Percentiles rank a stretch among this genome's conserved stretches.
Conservation (phyloP, 441 rosid genomes). For the Eutrema salsugineum region DNA sequence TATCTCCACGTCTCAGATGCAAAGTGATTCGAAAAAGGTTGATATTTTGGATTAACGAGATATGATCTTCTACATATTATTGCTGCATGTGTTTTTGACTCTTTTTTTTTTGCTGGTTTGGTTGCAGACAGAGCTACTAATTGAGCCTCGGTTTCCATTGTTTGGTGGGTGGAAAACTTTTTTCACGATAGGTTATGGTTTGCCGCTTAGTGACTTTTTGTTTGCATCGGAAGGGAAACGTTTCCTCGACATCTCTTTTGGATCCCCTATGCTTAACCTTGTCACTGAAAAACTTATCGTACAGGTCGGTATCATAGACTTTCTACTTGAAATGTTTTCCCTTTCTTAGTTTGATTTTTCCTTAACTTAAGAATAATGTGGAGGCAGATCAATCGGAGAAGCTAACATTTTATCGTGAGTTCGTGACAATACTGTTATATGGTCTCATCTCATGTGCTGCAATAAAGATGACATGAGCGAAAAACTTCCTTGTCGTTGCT, state of each 20-base stretch:
- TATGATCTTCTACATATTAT: not conserved
- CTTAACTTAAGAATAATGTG: not conserved
- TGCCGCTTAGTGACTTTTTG: slow-evolving; percentile 82
- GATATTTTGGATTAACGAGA: not conserved
- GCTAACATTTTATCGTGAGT: not conserved
- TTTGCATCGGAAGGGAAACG: slow-evolving; percentile 75
- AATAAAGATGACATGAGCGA: not conserved
- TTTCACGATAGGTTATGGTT: slow-evolving; percentile 90
- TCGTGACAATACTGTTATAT: too few relatives aligned
- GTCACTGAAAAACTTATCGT: slow-evolving; percentile 69
- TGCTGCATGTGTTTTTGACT: slow-evolving; percentile 28
- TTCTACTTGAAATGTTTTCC: not conserved
- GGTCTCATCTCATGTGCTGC: not conserved
- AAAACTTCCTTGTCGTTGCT: not conserved
- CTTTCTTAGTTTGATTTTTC: not conserved
- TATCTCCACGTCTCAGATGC: slow-evolving; percentile 84
- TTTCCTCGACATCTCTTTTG: slow-evolving; percentile 68
- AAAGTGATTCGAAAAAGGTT: slow-evolving; percentile 87
- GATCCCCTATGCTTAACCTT: slow-evolving; percentile 70
- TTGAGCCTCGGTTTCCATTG: slow-evolving; percentile 94
- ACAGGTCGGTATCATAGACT: slow-evolving; percentile 49
- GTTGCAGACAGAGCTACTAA: slow-evolving; percentile 76
- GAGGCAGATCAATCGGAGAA: not conserved
- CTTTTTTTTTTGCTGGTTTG: slow-evolving; percentile 15
- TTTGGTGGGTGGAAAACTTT: slow-evolving; percentile 98